Base-by-base conservation (phyloP, 495 filamentous ascomycete species). In the Pyronema omphalodes region DNA sequence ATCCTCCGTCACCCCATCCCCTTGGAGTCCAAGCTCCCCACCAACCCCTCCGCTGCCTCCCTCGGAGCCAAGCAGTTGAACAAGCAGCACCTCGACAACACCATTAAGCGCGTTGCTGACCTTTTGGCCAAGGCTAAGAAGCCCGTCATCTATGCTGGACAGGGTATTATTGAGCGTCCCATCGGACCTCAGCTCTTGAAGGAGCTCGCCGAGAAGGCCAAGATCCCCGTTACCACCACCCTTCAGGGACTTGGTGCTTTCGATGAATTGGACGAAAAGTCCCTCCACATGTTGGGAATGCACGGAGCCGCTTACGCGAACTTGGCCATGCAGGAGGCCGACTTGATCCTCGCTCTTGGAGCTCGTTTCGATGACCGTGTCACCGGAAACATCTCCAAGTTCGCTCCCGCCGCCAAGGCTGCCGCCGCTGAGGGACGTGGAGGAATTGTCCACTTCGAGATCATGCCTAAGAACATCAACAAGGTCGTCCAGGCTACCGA, bases 391-490 rank as follows among this genome's bases (percentile, higher is more conserved):
- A 64, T 84, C 9, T 54, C 73, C 54, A 81, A 79, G 64, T 87
- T 86, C 54, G 83, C 78, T 2, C 83, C 83, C 4, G 70, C 68
- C 9, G 83, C 83, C 29, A 79, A 74, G 67, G 70, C 73, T 17
- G 83, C 83, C 0, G 82, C 80, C 11, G 67, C 69, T 9, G 82
- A 86, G 62, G 76, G 76, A 9, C 79, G 83, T 39, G 83, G 83
- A 53, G 83, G 83, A 57, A 87, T 87, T 60, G 71, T 87, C 40
- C 83, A 87, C 67, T 87, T 87, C 53, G 83, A 86, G 62, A 81
- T 87, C 57, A 74, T 85, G 75, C 83, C 83, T 37, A 87, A 87
- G 73, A 87, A 87, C 67, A 86, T 87, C 69, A 87, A 87, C 74
- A 87, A 86, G 69, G 82, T 87, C 44, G 77, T 87, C 9, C 83